Evolutionary conservation across 1,284 basidiomycete species (phyloP).

Genomic region (Sporisorium graminicola): DNA sequence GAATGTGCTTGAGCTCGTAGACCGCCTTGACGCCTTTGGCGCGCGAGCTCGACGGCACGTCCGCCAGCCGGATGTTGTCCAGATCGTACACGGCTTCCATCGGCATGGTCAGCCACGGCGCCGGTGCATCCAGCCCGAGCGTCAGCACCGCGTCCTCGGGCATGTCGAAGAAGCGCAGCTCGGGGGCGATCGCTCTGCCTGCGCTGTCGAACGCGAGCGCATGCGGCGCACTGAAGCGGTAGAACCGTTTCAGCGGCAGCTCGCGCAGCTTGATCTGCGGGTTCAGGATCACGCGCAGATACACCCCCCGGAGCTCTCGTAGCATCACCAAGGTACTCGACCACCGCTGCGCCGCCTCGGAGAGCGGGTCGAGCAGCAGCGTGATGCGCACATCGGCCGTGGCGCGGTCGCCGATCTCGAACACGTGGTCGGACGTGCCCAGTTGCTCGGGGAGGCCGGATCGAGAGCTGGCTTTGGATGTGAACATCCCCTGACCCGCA

Average conservation of each 20-base stretch:
- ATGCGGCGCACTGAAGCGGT: constrained; percentile 80
- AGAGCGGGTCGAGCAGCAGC: constrained; percentile 85
- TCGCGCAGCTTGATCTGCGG: constrained; percentile 71
- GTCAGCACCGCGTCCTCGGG: constrained; percentile 83
- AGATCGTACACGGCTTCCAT: constrained; percentile 89
- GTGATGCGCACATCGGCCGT: constrained; percentile 81
- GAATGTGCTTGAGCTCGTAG: constrained; percentile 89
- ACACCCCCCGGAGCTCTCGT: constrained; percentile 45
- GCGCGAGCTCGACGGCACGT: constrained; percentile 73
- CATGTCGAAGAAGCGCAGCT: constrained; percentile 65
- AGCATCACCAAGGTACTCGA: constrained; percentile 74
- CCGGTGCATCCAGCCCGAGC: constrained; percentile 87
- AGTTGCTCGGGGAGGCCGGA: constrained; percentile 37
- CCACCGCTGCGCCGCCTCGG: constrained; percentile 86
- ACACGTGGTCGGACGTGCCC: constrained; percentile 24
- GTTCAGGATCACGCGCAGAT: constrained; percentile 61
- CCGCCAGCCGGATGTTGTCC: constrained; percentile 89
- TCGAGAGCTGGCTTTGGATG: constrained; percentile 19
- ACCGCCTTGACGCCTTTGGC: constrained; percentile 79
- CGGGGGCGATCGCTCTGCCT: constrained; percentile 72
- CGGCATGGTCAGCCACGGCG: constrained; percentile 92
- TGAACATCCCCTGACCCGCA: constrained; percentile 27
- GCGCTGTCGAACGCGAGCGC: constrained; percentile 77
- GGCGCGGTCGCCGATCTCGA: constrained; percentile 78
- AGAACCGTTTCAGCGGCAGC: constrained; percentile 93